A percentile compares a stretch with the other conserved stretches of the same genome.
These are phyloP conservation scores for Tanozyma kutaoensis DNA, from an alignment of 805 yeast species.

Conservation along the genomic window DNA sequence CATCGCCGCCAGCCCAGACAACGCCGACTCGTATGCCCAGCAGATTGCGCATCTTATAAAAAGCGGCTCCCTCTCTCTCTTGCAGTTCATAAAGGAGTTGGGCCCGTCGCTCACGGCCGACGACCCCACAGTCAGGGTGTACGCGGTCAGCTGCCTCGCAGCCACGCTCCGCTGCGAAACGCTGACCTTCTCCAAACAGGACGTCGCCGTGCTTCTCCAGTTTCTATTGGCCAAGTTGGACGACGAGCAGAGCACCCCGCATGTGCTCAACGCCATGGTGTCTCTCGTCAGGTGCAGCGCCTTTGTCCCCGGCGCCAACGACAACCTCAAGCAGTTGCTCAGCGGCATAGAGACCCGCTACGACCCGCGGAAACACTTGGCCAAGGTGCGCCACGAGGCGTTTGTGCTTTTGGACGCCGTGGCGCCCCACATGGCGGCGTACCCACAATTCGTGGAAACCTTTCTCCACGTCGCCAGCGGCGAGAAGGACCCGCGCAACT, in stretches of 20 bases:
- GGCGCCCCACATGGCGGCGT: slow-evolving; percentile 10
- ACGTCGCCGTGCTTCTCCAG: slow-evolving; percentile 33
- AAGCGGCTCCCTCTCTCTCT: no score
- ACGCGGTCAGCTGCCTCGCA: slow-evolving; percentile 29
- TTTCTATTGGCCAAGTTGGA: slow-evolving; percentile 58
- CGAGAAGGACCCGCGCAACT: slow-evolving; percentile 90
- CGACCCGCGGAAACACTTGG: slow-evolving; percentile 44
- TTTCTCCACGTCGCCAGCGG: slow-evolving; percentile 65
- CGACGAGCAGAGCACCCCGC: slow-evolving; percentile 41
- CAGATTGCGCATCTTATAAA: no score
- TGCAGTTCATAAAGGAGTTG: slow-evolving; percentile 41
- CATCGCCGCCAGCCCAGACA: no score
- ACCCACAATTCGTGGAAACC: slow-evolving; percentile 30
- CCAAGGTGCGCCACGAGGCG: slow-evolving; percentile 46
- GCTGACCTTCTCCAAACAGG: slow-evolving; percentile 23
- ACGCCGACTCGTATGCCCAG: no score
- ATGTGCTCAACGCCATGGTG: slow-evolving; percentile 40
- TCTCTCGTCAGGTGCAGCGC: slow-evolving; percentile 40
- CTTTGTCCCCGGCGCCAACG: slow-evolving; percentile 18
- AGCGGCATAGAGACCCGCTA: slow-evolving; percentile 16
- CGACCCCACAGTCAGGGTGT: slow-evolving; percentile 36
- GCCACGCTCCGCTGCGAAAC: slow-evolving; percentile 18
- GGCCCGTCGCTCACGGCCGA: slow-evolving; percentile 56
- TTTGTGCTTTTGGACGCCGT: slow-evolving; percentile 35
- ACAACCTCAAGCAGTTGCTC: slow-evolving; percentile 24